Evolutionary conservation across 2,329 filamentous ascomycete species (phyloP), one percentile per base, ranked within the genome.

Genomic region (Fonsecaea multimorphosa): DNA sequence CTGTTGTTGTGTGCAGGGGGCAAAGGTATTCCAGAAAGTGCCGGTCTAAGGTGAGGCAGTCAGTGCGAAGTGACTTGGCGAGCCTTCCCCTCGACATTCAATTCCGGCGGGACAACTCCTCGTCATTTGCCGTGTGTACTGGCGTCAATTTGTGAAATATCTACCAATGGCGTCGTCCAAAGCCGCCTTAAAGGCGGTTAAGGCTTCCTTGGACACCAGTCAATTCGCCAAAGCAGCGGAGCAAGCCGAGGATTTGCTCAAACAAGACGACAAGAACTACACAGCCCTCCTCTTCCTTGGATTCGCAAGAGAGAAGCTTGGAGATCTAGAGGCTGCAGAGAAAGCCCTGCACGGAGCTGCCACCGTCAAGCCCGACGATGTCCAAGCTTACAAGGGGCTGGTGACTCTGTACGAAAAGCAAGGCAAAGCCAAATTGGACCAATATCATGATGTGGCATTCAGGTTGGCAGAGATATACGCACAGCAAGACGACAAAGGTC

Each of bases 311-410:
- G 92, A 96, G 77, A 95, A 93, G 76, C 85, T 90, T 68, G 86
- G 87, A 66, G 85, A 88, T 67, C 79, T 85, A 7, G 87, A 90
- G 6, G 89, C 92, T 46, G 89, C 95, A 0, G 93, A 95, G 72
- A 85, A 84, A 36, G 87, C 89, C 1, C 98, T 98, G 77, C 82
- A 85, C 46, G 83, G 85, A 34, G 95, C 94, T 1, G 86, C 90
- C 5, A 82, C 83, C 22, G 81, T 92, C 67, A 93, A 92, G 70
- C 86, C 89, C 0, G 82, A 86, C 19, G 93, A 97, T 71, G 82
- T 87, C n/a, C 91, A 94, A 73, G 91, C 91, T 70, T 98, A 92
- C 92, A 91, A 97, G 76, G 95, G 95, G 0, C 82, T 99, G 53
- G 86, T 95, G 76, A 91, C 89, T 73, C 79, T 98, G 32, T 97